Evolutionary conservation across 345 rosid species (phyloP), one percentile per base, ranked within the genome.

Genomic region (Bruguiera sexangula): DNA sequence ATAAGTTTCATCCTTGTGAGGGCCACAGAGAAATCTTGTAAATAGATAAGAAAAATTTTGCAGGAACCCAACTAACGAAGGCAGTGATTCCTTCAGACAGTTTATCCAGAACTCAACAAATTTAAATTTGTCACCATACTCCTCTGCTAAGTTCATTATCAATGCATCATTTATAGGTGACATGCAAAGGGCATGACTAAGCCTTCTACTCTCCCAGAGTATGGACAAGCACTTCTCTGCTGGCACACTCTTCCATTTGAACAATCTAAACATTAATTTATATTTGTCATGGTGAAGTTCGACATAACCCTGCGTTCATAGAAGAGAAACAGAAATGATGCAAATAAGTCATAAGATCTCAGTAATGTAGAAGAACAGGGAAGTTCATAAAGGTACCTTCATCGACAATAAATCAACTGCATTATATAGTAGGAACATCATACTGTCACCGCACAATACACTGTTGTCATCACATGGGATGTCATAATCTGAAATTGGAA

Each of bases 171-270:
- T 79, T 60, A 94, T 68, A 37, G 97, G 96, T 67, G 96, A 82
- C 71, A 77, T 76, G 76, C 97, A 94, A 69, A 94, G 89, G 19
- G 90, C 89, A 79, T 94, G 98, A 74, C 85, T 84, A 51, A 89
- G 87, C 82, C 97, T 87, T 83, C 97, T 86, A 76, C 83, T 76
- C 76, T 83, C 93, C 97, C 96, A 89, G 51, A 91, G 73, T 73
- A 75, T 74, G 70, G 87, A 73, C 75, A 92, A 43, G 66, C 84
- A 87, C 79, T 69, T 88, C 83, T 80, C 90, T 66, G 74, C 18
- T 60, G 82, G 79, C 71, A 87, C 60, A 65, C 81, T 78, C 81
- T 85, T 89, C 72, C 71, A 75, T 68, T 83, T 72, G 69, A 78
- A 85, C 54, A 85, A 63, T 67, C 84, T 83, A 61, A 85, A 71